Evolutionary conservation across 164 flowering plant species (phyloP), one percentile per base, ranked within the genome.

Genomic region (Vitis rotundifolia): DNA sequence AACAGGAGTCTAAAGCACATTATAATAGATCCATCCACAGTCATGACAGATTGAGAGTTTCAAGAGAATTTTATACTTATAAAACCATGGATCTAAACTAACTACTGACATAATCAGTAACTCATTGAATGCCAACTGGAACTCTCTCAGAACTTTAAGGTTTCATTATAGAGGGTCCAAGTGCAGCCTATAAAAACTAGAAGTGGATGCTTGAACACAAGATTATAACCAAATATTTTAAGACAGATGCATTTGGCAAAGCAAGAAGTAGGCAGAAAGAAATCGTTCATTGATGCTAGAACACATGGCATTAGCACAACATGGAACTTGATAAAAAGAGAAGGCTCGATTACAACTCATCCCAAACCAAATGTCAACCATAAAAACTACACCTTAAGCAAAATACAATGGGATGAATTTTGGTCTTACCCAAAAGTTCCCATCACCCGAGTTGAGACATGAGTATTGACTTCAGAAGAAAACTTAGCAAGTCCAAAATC

Each of bases 401-500:
- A 58, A 64, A 70, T 19, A 62, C 44, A 2, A 49, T 64, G 29
- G 59, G 16, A 49, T 2, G 49, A 9, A 64, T n/a, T 57, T n/a
- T 18, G 52, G 9, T 68, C 87, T 75, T 80, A 92, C 97, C 97
- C 97, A 71, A 87, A 95, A 61, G 99, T 95, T 71, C 99, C 99
- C 99, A 95, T 95, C 71, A 95, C 99, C 44, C 99, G 82, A 12
- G 99, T 95, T 19, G 99, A 92, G 49, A 95, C 89, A 77, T 95
- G 99, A 72, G 99, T 92, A 73, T 91, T 86, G 49, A 73, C 76
- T 53, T 95, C 99, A 68, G 94, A 84, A 82, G 93, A 51, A 63
- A 90, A 71, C 84, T 90, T 95, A 11, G 99, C 99, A 37, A 95
- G 94, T 66, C 99, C 99, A 84, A 95, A 95, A 79, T 95, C 99